Base-by-base conservation (phyloP, 495 filamentous ascomycete species). In the Aspergillus diversus region DNA sequence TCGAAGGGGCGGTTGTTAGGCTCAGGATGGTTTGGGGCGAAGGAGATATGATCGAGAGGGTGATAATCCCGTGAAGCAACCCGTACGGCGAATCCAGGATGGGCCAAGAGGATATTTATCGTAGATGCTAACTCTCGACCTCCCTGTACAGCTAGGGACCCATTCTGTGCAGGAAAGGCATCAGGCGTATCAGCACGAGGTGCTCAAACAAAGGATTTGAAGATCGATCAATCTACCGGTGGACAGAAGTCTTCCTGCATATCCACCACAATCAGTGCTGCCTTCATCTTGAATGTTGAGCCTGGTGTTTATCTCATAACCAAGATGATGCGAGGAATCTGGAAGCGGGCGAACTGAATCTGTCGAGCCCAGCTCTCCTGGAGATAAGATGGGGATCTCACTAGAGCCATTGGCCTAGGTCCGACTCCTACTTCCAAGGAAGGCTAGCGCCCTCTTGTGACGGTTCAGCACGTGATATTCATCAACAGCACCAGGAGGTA, bases 171-270 rank as follows among this genome's bases (percentile, higher is more conserved):
- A 57, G 39, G 13, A 21, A 7, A 52, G 49, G 7, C 33, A 27
- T 17, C 5, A 21, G 21, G 27, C 48, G 5, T 51, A 57, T 54
- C 17, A 57, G 54, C 39, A 57, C n/a, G 15, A 52, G 16, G 16
- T 50, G 27, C 39, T 34, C 33, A 39, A 32, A 54, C 13, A 60
- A 15, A 17, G 5, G 33, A 33, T 16, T 42, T 4, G 0, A 39
- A 49, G 42, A 33, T 46, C 7, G 34, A 51, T 52, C 31, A 17
- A 32, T 66, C 62, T 65, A 95, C 91, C 31, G 94, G 94, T 62
- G 91, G 92, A 75, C 92, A 97, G 76, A 99, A 99, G 80, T 97
- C 95, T 74, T 97, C 91, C 77, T 99, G 95, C 76, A 97, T 81
- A 73, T 97, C 93, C 21, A 97, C 88, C 7, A 97, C 83, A 39